Base-by-base conservation (phyloP, 2,329 filamentous ascomycete species). In the Fonsecaea nubica region DNA sequence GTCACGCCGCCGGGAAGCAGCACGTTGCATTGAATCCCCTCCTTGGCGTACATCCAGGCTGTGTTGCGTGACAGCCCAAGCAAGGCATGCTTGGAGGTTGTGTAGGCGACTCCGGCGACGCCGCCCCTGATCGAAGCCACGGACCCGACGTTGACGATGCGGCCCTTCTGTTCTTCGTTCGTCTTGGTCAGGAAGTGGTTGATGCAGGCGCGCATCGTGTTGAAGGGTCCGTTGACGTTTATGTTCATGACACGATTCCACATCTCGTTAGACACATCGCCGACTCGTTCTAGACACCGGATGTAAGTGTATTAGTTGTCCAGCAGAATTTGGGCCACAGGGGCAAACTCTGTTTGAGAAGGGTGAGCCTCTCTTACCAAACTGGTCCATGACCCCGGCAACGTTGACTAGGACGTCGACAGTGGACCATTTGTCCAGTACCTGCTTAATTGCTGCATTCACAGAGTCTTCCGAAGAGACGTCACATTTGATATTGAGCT, bases 11-110 rank as follows among this genome's bases (percentile, higher is more conserved):
- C 60, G 36, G 60, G 60, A 6, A 56, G 40, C 33, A 56, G 60
- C 3, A 62, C 42, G 58, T 62, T 62, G 21, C 42, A 53, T 25
- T 55, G 60, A 32, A 62, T 62, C 6, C 53, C 60, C 30, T 62
- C 60, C 40, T 62, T 62, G 25, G 60, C 60, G 45, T 62, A 62
- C 60, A 55, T 56, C 60, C 60, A 56, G 15, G 50, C 35, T 13
- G 60, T 62, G 60, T 25, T 62, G 18, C 60, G 60, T 15, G 50
- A 56, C 10, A 62, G 60, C 30, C 60, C 60, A 21, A 62, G 60
- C 15, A 62, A 8, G 15, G 58, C 58, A 48, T 61, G 58, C 58
- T 61, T 61, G 18, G 58, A 61, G 12, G 58, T 61, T 13, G 58
- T 61, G 35, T 61, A 61, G 12, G 58, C 58, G 21, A 54, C 58